Percentiles rank a stretch among this genome's conserved stretches.
Conservation (phyloP, 2,329 filamentous ascomycete species). For the Ophiostoma sp. region DNA sequence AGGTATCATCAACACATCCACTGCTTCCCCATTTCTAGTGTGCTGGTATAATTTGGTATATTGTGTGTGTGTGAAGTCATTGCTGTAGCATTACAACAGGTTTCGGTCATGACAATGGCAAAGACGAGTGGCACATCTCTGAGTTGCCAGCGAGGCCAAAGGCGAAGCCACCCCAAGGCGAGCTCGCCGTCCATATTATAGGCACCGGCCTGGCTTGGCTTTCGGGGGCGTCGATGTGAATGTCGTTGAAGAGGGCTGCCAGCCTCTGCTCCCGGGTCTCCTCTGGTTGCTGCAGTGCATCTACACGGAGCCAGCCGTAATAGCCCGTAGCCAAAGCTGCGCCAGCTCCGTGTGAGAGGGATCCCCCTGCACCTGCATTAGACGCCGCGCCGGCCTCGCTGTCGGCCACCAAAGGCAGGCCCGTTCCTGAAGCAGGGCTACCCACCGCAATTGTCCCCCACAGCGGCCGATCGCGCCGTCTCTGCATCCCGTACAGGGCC, state of each 20-base stretch:
- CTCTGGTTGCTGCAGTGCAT: not conserved
- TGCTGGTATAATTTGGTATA: not conserved
- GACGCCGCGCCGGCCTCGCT: conserved; percentile 11
- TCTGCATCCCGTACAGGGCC: conserved; percentile 47
- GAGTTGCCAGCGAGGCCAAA: conserved; percentile 14
- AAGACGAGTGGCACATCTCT: not conserved
- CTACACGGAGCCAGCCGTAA: conserved; percentile 50
- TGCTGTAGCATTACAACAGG: not conserved
- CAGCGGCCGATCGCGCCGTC: conserved; percentile 45
- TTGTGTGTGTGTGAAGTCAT: not conserved
- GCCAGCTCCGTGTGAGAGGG: conserved; percentile 22
- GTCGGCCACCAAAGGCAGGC: conserved; percentile 17
- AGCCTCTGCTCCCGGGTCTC: conserved; percentile 11
- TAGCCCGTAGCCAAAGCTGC: conserved; percentile 37
- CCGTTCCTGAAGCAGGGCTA: conserved; percentile 29
- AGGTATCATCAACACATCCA: not conserved
- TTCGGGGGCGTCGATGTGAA: not conserved
- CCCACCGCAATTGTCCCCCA: conserved; percentile 56
- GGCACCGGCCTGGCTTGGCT: not conserved
- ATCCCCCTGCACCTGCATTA: conserved; percentile 20
- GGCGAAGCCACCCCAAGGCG: conserved; percentile 46
- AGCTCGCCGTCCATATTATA: conserved; percentile 44
- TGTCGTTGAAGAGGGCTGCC: conserved; percentile 43
- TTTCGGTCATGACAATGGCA: not conserved
- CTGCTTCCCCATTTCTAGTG: not conserved